Evolutionary conservation across 768 basidiomycete genomes (phyloP).

Genomic region (Mycena filopes): DNA sequence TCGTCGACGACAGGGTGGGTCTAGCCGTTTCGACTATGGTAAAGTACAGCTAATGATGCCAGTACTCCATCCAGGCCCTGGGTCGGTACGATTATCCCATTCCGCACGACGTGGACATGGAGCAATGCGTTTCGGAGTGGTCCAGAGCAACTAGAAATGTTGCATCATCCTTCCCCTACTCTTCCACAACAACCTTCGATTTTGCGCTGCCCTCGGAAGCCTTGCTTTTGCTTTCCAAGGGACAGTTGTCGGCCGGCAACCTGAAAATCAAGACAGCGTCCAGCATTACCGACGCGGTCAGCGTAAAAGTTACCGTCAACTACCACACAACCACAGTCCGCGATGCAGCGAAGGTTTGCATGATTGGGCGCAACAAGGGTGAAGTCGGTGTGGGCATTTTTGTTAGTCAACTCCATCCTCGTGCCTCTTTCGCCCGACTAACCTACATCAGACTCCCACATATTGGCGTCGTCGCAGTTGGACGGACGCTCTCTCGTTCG

Average conservation of each 20-base stretch:
- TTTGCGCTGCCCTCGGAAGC: conserved; percentile 39
- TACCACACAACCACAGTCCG: conserved; percentile 34
- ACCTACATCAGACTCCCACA: conserved; percentile 44
- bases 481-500: conserved; percentile 42
- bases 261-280: conserved; percentile 41
- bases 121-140: conserved; percentile 24
- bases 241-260: conserved; percentile 38
- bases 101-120: neutral
- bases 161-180: conserved; percentile 29
- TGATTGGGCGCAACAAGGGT: conserved; percentile 37
- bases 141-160: neutral
- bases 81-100: conserved; percentile 19
- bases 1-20: conserved; percentile 14
- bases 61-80: conserved; percentile 11
- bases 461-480: conserved; percentile 16
- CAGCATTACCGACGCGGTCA: conserved; percentile 34
- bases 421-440: neutral
- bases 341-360: conserved; percentile 44
- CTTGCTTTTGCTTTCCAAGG: conserved; percentile 43
- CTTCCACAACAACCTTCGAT: conserved; percentile 28
- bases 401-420: conserved; percentile 35
- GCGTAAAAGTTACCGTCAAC: conserved; percentile 40
- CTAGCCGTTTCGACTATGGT: neutral
- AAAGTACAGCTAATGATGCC: conserved; percentile 1
- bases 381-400: conserved; percentile 50